Conservation (phyloP, 2,329 filamentous ascomycete genomes). For the Cordyceps cateniannulata region DNA sequence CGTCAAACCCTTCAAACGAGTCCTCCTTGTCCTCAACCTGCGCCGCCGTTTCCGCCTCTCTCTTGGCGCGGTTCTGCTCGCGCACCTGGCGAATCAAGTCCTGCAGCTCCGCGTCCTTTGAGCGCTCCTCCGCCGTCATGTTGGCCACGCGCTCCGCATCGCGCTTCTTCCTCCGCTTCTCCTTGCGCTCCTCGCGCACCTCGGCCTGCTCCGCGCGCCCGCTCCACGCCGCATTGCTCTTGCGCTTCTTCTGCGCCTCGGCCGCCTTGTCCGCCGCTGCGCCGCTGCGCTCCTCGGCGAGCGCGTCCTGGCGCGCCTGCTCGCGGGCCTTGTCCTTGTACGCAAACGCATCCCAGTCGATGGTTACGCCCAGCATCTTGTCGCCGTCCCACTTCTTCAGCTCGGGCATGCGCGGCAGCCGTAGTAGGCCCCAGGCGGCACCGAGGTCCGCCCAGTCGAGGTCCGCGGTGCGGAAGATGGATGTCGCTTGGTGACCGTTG, state of each 20-base stretch:
- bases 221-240: constrained; percentile 67
- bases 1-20: constrained; percentile 55
- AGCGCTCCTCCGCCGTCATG: constrained; percentile 66
- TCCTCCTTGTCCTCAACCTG: constrained; percentile 31
- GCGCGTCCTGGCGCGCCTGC: constrained; percentile 51
- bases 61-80: constrained; percentile 44
- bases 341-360: constrained; percentile 61
- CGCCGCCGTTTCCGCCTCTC: constrained; percentile 16
- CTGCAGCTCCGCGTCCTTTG: constrained; percentile 56
- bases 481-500: constrained; percentile 81
- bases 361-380: constrained; percentile 51
- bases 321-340: constrained; percentile 71
- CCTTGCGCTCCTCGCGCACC: constrained; percentile 52
- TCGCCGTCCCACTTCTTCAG: constrained; percentile 67
- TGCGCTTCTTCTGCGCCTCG: constrained; percentile 48
- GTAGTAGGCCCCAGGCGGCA: constrained; percentile 77
- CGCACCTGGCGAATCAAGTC: constrained; percentile 59
- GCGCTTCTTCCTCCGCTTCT: constrained; percentile 57
- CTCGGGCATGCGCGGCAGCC: constrained; percentile 91
- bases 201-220: constrained; percentile 61
- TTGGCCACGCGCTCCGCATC: constrained; percentile 56
- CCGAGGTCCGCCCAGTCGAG: constrained; percentile 81
- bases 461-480: constrained; percentile 79
- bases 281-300: constrained; percentile 41
- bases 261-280: constrained; percentile 32